Percentiles rank a stretch among this genome's conserved stretches.
Evolutionary conservation across 139 green algal genomes (phyloP).

Genomic region (Picochlorum costavermella): DNA sequence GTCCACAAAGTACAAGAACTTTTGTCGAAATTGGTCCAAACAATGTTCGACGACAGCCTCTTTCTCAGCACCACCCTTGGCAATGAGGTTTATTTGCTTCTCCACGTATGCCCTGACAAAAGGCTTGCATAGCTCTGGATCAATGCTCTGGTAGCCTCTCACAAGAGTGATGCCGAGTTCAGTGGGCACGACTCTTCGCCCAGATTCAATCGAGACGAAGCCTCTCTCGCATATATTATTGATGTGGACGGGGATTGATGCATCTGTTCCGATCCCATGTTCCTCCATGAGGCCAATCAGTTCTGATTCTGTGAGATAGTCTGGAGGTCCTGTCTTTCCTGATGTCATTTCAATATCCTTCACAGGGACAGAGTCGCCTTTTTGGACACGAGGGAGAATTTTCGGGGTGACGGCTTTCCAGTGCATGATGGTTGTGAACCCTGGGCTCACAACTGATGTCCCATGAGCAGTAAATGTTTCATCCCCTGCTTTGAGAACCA

Average conservation of each 20-base stretch:
- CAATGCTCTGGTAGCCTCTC: constrained; percentile 18
- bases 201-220: constrained; percentile 61
- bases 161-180: constrained; percentile 80
- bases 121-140: constrained; percentile 68
- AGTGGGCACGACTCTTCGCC: constrained; percentile 67
- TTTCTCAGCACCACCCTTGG: constrained; percentile 61
- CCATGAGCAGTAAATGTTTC: constrained; percentile 57
- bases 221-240: constrained; percentile 77
- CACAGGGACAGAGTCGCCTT: constrained; percentile 47
- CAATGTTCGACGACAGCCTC: constrained; percentile 59
- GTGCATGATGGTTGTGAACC: constrained; percentile 76
- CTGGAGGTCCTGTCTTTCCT: constrained; percentile 54
- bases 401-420: constrained; percentile 54
- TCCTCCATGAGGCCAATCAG: constrained; percentile 84
- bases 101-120: constrained; percentile 71
- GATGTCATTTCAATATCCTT: constrained; percentile 50
- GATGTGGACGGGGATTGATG: constrained; percentile 72
- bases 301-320: constrained; percentile 78
- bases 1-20: constrained; percentile 70
- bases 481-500: constrained; percentile 33
- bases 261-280: constrained; percentile 67
- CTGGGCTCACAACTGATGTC: constrained; percentile 34
- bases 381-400: constrained; percentile 46
- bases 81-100: constrained; percentile 76
- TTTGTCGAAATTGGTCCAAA: constrained; percentile 55